phyloP scores from a whole-genome alignment of 2,329 filamentous ascomycete species.

The Aspergillus versicolor region DNA sequence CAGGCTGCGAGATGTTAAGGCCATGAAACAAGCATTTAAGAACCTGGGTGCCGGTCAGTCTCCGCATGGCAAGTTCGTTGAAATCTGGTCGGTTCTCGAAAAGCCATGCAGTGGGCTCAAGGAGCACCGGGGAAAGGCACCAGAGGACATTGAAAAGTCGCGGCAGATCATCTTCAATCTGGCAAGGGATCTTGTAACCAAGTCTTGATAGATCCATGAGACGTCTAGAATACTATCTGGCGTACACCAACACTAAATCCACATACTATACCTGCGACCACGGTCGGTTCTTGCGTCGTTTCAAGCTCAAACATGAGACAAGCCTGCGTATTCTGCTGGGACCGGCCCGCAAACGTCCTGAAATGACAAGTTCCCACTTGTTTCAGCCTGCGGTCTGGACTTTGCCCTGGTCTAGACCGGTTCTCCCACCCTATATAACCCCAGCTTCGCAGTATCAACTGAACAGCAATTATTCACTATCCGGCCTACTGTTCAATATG shows the following conservation, averaged over 20 bases:
- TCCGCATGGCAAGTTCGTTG: neutral
- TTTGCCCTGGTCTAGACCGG: neutral
- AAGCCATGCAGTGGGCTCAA: neutral
- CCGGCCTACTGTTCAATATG: neutral
- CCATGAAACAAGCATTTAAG: neutral
- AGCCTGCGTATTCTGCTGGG: neutral
- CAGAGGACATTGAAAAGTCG: neutral
- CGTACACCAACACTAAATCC: no score
- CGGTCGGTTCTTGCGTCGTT: neutral
- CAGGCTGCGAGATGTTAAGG: neutral
- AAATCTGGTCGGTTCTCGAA: neutral
- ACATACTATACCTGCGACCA: no score
- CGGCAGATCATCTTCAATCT: neutral
- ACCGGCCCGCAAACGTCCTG: neutral
- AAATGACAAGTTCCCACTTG: neutral
- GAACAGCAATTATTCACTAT: neutral
- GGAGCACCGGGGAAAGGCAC: neutral
- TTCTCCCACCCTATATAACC: neutral
- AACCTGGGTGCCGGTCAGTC: neutral
- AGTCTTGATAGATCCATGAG: neutral
- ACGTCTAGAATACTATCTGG: no score
- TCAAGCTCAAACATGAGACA: neutral
- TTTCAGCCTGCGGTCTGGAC: neutral
- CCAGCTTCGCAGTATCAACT: neutral
- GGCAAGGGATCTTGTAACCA: neutral